phyloP scores from a whole-genome alignment of 2,329 filamentous ascomycete genomes.

The Orbilia blumenaviensis region DNA sequence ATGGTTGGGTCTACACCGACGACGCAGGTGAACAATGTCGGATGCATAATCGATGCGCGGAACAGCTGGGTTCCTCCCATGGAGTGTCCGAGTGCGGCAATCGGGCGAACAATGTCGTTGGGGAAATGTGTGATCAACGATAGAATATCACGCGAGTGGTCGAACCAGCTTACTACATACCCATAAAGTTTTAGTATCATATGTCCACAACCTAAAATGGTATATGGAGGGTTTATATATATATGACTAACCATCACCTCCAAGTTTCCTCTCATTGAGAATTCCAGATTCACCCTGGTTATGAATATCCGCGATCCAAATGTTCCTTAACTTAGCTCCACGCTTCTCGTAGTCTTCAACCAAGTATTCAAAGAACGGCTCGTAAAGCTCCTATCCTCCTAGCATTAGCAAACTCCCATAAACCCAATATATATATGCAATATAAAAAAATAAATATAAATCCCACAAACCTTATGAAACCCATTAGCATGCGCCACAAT shows the following conservation, averaged over 20 bases:
- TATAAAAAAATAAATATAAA: constrained; percentile 59
- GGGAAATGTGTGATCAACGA: constrained; percentile 87
- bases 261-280: constrained; percentile 77
- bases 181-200: not conserved
- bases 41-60: constrained; percentile 72
- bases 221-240: not conserved
- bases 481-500: constrained; percentile 90
- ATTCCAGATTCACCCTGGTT: constrained; percentile 82
- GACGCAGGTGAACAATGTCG: constrained; percentile 78
- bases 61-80: constrained; percentile 75
- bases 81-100: constrained; percentile 87
- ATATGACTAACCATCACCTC: constrained; percentile 86
- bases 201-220: too few relatives aligned
- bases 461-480: constrained; percentile 75
- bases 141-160: constrained; percentile 83
- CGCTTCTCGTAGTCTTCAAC: constrained; percentile 67
- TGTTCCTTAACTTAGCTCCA: constrained; percentile 76
- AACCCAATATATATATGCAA: not conserved
- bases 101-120: constrained; percentile 77
- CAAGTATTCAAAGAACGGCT: constrained; percentile 88
- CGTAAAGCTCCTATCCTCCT: constrained; percentile 78
- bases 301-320: constrained; percentile 91
- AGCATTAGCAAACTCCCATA: constrained; percentile 33
- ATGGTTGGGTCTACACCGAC: constrained; percentile 88
- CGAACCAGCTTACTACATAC: constrained; percentile 83